Conservation (phyloP, 176 grass and related monocot genomes). For the Canna indica region DNA sequence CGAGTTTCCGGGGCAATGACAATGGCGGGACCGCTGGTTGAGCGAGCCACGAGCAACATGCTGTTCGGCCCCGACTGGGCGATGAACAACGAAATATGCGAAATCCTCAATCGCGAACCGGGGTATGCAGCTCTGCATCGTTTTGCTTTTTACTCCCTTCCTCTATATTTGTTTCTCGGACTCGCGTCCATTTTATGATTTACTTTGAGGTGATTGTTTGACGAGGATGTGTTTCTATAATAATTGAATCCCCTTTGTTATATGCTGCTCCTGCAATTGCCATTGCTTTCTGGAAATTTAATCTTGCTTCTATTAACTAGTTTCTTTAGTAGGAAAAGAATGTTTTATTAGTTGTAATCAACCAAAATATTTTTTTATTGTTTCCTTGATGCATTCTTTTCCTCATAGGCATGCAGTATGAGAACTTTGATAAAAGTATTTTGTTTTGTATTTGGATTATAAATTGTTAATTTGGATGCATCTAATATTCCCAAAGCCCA, state of each 20-base stretch:
- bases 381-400: too few relatives aligned
- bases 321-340: neutral
- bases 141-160: neutral
- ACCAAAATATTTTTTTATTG: too few relatives aligned
- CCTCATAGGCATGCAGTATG: too few relatives aligned
- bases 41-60: constrained; percentile 68
- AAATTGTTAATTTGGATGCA: too few relatives aligned
- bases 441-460: too few relatives aligned
- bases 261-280: neutral
- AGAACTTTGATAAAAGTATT: too few relatives aligned
- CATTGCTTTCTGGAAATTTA: neutral
- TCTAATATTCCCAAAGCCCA: too few relatives aligned
- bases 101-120: constrained; percentile 60
- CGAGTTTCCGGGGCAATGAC: neutral
- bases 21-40: constrained; percentile 29
- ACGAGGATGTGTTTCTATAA: neutral
- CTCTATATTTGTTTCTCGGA: neutral
- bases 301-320: neutral
- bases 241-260: neutral
- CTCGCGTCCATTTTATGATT: neutral
- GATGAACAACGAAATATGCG: constrained; percentile 83
- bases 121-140: constrained; percentile 26
- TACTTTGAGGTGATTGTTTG: neutral
- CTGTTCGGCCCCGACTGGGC: constrained; percentile 77
- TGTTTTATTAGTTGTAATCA: too few relatives aligned